Evolutionary conservation across 140 eudicot species (phyloP).

Genomic region (Senecio squalidus): DNA sequence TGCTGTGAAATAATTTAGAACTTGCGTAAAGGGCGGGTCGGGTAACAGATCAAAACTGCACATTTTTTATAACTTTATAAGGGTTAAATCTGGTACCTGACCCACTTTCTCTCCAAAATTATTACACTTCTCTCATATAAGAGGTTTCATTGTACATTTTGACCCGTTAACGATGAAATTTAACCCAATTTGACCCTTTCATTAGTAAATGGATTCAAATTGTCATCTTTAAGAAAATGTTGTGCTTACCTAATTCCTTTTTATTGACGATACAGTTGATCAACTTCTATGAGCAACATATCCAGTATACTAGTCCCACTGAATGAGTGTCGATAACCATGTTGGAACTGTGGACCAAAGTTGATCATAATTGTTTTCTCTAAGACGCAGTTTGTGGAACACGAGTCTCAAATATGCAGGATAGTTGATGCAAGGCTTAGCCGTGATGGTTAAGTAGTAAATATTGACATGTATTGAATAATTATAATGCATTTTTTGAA

Average conservation of each 20-base stretch:
- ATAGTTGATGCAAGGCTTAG: neutral
- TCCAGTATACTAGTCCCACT: conserved; percentile 46
- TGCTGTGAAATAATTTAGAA: neutral
- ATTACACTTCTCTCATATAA: neutral
- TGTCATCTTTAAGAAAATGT: neutral
- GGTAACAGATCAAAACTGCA: neutral
- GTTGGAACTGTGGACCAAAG: neutral
- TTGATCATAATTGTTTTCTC: neutral
- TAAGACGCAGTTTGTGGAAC: neutral
- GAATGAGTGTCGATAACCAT: conserved; percentile 7
- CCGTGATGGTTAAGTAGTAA: neutral
- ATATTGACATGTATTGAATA: conserved; percentile 3
- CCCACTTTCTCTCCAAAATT: neutral
- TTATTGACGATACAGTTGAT: conserved; percentile 50
- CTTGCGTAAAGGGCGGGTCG: neutral
- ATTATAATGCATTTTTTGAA: neutral
- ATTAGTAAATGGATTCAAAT: neutral
- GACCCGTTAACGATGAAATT: too few species aligned
- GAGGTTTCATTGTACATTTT: too few species aligned
- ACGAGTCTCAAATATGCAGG: conserved; percentile 5
- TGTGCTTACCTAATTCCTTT: conserved; percentile 4
- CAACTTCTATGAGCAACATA: conserved; percentile 75
- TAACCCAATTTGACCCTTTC: neutral
- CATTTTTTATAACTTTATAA: neutral
- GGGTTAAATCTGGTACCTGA: neutral